Evolutionary conservation across 2,329 filamentous ascomycete genomes (phyloP), one percentile per base, ranked within the genome.

Genomic region (Aspergillus fumigatus): DNA sequence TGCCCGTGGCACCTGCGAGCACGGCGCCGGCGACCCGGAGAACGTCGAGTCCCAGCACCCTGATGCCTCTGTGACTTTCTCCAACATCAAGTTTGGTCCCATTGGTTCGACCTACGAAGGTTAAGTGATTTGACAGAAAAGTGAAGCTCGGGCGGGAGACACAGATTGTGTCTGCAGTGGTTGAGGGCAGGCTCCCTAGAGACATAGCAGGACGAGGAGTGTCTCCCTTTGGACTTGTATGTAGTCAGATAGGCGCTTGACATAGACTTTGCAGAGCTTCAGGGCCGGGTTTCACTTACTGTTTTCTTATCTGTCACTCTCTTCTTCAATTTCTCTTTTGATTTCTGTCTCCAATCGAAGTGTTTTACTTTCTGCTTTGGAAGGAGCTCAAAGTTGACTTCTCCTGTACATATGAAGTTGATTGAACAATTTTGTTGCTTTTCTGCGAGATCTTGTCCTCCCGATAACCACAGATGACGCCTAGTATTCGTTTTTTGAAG

Each of bases 11-110:
- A 75, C 76, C 50, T 87, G 84, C 72, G 55, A 77, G 48, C 77
- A 75, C 50, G 73, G 68, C 62, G 81, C 78, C 19, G 84, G 84
- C 53, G 76, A 75, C 47, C 83, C 83, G 32, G 60, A 70, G 41
- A 76, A 78, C 11, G 71, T 86, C 52, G 79, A 84, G 71, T 41
- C 68, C n/a, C 60, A 71, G 56, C 64, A 70, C 29, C 73, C 80
- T 47, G 74, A 77, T 70, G 71, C 82, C 52, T 75, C 76, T 62
- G 82, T 85, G 54, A 71, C 76, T 64, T 85, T 77, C 76, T 84
- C 81, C 62, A 83, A 83, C 76, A 84, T 84, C 77, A 79, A 79
- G 72, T 79, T 82, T 63, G 83, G 82, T 47, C 76, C 80, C 56
- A 80, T 85, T 65, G 77, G 77, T 67, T 81, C 79, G 51, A 85